Conservation (phyloP, 192 early-diverging fungal species). For the Dissophora ornata region DNA sequence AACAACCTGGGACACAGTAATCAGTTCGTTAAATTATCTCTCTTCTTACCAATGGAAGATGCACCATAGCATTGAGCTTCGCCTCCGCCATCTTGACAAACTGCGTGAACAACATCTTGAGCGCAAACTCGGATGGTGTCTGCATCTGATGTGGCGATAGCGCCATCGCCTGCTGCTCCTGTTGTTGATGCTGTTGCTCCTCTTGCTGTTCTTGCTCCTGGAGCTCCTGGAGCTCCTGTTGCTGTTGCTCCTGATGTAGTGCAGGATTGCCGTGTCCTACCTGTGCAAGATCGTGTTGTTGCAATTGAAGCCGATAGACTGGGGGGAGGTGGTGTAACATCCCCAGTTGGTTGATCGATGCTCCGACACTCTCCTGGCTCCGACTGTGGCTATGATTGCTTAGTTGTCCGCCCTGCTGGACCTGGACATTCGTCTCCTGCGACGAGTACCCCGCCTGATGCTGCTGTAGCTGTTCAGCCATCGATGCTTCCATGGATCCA, state of each 20-base stretch:
- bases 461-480: slow-evolving; percentile 5
- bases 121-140: slow-evolving; percentile 66
- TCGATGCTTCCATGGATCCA: slow-evolving; percentile 26
- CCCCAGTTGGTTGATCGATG: slow-evolving; percentile 16
- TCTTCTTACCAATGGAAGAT: slow-evolving; percentile 30
- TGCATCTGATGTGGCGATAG: slow-evolving; percentile 47
- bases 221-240: slow-evolving; percentile 1
- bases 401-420: neutral
- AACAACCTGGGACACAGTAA: too few species aligned
- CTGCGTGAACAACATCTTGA: slow-evolving; percentile 65
- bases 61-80: slow-evolving; percentile 62
- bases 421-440: slow-evolving; percentile 7
- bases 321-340: slow-evolving; percentile 18
- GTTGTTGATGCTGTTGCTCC: slow-evolving; percentile 2
- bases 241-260: slow-evolving; percentile 13
- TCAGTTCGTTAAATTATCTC: too few species aligned
- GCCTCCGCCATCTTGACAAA: slow-evolving; percentile 69
- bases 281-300: slow-evolving; percentile 36
- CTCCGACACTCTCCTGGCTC: slow-evolving; percentile 45
- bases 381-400: slow-evolving; percentile 46
- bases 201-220: slow-evolving; percentile 19
- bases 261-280: slow-evolving; percentile 9
- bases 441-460: too few species aligned
- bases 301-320: slow-evolving; percentile 28
- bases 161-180: slow-evolving; percentile 8